Evolutionary conservation across 768 basidiomycete species (phyloP).

Genomic region (Tricholoma furcatifolium): DNA sequence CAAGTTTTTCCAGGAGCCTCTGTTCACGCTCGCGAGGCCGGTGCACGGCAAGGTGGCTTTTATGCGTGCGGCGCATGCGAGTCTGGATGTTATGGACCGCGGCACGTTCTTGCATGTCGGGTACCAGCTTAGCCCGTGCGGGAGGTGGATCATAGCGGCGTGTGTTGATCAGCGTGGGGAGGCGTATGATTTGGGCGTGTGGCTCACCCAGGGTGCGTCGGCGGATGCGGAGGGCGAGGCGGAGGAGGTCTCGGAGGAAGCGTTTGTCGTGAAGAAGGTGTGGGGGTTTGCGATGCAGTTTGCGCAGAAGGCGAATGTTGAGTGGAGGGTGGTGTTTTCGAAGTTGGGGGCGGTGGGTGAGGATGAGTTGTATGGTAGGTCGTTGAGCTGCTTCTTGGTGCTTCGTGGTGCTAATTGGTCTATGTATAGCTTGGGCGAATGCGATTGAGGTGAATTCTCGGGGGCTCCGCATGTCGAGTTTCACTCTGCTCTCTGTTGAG

Average conservation of each 20-base stretch:
- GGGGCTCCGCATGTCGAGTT: slow-evolving; percentile 53
- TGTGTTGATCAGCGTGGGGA: slow-evolving; percentile 81
- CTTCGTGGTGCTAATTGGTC: slow-evolving; percentile 7
- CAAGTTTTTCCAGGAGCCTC: slow-evolving; percentile 62
- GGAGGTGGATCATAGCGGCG: slow-evolving; percentile 76
- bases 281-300: slow-evolving; percentile 71
- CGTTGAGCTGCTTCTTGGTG: slow-evolving; percentile 45
- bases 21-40: slow-evolving; percentile 60
- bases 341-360: slow-evolving; percentile 62
- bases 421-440: slow-evolving; percentile 60
- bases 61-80: slow-evolving; percentile 31
- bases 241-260: slow-evolving; percentile 28
- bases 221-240: slow-evolving; percentile 1
- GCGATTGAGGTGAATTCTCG: slow-evolving; percentile 43
- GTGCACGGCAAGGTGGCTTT: slow-evolving; percentile 36
- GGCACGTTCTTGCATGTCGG: slow-evolving; percentile 71
- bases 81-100: slow-evolving; percentile 44
- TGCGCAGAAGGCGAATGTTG: slow-evolving; percentile 63
- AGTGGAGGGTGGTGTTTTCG: slow-evolving; percentile 78
- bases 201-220: slow-evolving; percentile 51
- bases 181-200: slow-evolving; percentile 64
- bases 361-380: slow-evolving; percentile 66
- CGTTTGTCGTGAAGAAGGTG: slow-evolving; percentile 54
- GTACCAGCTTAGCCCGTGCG: slow-evolving; percentile 62
- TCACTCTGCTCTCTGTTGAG: slow-evolving; percentile 62